These are phyloP conservation scores for Apiotrichum porosum DNA, from an alignment of 1,284 basidiomycete genomes.

Conservation along the genomic window DNA sequence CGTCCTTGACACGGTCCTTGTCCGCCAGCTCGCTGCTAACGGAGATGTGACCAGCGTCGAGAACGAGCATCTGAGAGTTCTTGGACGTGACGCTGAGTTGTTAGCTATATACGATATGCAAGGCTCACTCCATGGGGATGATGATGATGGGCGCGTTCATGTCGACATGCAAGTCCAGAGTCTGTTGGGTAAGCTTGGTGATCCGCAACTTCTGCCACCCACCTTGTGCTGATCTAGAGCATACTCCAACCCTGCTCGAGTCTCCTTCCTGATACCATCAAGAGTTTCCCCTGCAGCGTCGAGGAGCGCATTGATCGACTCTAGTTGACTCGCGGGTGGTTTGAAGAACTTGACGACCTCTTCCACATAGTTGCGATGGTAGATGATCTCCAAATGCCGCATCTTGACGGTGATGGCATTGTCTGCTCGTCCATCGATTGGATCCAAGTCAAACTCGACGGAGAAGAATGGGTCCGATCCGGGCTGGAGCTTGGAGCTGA, in stretches of 20 bases:
- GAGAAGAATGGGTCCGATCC: conserved; percentile 77
- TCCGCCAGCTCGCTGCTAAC: conserved; percentile 86
- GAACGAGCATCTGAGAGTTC: conserved; percentile 77
- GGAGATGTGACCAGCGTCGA: conserved; percentile 96
- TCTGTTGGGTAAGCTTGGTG: too few species aligned
- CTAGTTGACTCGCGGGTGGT: conserved; percentile 89
- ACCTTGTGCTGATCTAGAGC: conserved; percentile 61
- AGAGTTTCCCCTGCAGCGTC: conserved; percentile 90
- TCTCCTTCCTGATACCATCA: conserved; percentile 92
- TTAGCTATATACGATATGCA: background rate
- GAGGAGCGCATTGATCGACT: conserved; percentile 85
- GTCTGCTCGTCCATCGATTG: conserved; percentile 88
- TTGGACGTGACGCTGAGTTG: conserved; percentile 61
- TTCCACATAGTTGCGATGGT: conserved; percentile 91
- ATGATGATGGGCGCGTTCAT: conserved; percentile 98
- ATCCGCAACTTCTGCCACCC: too few species aligned
- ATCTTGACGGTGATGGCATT: conserved; percentile 84
- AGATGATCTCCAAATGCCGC: conserved; percentile 97
- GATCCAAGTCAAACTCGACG: conserved; percentile 88
- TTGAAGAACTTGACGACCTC: conserved; percentile 89
- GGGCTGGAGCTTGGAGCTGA: conserved; percentile 33
- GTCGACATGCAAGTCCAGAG: conserved; percentile 90
- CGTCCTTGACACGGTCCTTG: conserved; percentile 71
- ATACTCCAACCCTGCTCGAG: conserved; percentile 88
- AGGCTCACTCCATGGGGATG: conserved; percentile 72